Evolutionary conservation across 2,329 filamentous ascomycete genomes (phyloP).

Genomic region (Scortechinia acanthostroma): DNA sequence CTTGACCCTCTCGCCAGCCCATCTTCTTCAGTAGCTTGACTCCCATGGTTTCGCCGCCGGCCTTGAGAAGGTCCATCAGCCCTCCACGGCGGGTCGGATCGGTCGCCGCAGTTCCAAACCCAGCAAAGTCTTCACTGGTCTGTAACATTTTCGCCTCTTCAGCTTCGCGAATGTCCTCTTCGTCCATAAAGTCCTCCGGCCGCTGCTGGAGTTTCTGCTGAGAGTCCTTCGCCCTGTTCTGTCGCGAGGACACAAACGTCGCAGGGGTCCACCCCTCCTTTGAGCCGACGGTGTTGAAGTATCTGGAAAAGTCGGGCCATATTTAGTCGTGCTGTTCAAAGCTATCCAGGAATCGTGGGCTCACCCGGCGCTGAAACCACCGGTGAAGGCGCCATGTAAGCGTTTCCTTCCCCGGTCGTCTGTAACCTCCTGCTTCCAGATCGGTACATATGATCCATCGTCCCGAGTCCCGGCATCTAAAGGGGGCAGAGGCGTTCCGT

Average conservation of each 20-base stretch:
- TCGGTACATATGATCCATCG: slow-evolving; percentile 82
- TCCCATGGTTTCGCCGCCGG: slow-evolving; percentile 77
- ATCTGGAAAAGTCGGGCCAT: slow-evolving; percentile 42
- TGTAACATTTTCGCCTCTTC: slow-evolving; percentile 72
- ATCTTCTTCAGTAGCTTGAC: slow-evolving; percentile 78
- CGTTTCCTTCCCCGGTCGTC: slow-evolving; percentile 87
- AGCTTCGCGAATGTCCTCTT: slow-evolving; percentile 83
- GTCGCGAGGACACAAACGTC: slow-evolving; percentile 83
- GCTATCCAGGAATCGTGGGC: slow-evolving; percentile 15
- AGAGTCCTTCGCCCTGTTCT: slow-evolving; percentile 65
- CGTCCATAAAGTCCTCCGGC: slow-evolving; percentile 94
- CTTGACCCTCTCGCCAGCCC: slow-evolving; percentile 94
- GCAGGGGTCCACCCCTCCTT: slow-evolving; percentile 96
- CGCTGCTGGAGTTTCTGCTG: slow-evolving; percentile 44
- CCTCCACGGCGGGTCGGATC: slow-evolving; percentile 33
- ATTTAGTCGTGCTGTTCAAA: neutral
- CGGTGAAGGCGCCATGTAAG: slow-evolving; percentile 91
- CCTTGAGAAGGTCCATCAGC: slow-evolving; percentile 67
- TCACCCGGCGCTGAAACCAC: slow-evolving; percentile 92
- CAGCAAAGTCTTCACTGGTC: slow-evolving; percentile 68
- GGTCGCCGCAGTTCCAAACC: slow-evolving; percentile 57
- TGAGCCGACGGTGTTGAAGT: slow-evolving; percentile 96
- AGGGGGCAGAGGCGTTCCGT: slow-evolving; percentile 78
- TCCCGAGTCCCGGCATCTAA: slow-evolving; percentile 62
- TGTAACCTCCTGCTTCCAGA: slow-evolving; percentile 98